Evolutionary conservation across 768 basidiomycete species (phyloP), one percentile per base, ranked within the genome.

Genomic region (Lactifluus rugatus): DNA sequence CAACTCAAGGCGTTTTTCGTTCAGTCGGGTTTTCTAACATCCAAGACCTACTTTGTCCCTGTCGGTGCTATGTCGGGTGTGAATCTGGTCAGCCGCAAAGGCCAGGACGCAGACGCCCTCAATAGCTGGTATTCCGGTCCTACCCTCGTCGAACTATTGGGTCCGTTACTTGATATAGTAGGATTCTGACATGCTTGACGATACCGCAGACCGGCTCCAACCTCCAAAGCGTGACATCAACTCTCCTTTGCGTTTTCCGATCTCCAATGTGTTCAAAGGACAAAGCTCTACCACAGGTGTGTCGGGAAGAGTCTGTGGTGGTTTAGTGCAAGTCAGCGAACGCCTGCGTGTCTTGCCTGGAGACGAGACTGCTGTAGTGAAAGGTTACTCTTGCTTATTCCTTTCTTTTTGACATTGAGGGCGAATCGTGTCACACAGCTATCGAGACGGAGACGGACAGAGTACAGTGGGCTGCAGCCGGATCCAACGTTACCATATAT

Each of bases 191-290:
- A 31, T 34, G 16, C 37, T 54, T 32, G 56, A 60, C 37, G 5
- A n/a, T 52, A 58, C 28, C 31, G 46, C 59, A 93, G 93, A 96
- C 72, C 72, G 78, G 58, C 71, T 96, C 42, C 87, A 89, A 58
- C 89, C 93, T 0, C 94, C 94, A 0, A 66, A 73, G 8, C 78
- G 94, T 47, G 86, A 93, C 52, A 83, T 94, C 48, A 75, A 78
- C 3, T 77, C 82, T 0, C 85, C 94, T 0, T 70, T 95, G 23
- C 82, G 96, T 37, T 77, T 97, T 46, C 96, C 96, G 0, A 81
- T 98, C 21, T 88, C 93, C 13, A 98, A 99, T 68, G 90, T 98
- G 3, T 98, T 95, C 78, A 94, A 86, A 70, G 88, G 89, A 3
- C 85, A 87, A 66, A 82, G 85, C 16, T 82, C 89, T 2, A 81